phyloP scores from a whole-genome alignment of 1,139 yeast genomes.

The Candida anutae region DNA sequence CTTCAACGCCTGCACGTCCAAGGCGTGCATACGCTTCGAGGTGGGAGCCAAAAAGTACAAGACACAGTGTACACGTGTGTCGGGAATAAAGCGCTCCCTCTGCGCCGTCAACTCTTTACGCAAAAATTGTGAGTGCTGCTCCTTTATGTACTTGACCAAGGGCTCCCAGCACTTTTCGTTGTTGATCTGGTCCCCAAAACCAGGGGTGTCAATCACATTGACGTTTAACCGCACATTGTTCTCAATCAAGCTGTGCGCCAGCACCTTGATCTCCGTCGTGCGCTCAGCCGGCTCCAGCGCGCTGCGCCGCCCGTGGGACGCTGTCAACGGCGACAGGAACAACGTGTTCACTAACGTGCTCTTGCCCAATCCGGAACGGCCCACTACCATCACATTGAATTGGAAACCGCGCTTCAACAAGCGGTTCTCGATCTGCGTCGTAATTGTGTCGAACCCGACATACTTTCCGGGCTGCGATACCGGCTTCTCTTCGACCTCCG shows the following conservation, averaged over 20 bases:
- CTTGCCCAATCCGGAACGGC: slow-evolving; percentile 91
- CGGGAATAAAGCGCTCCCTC: slow-evolving; percentile 76
- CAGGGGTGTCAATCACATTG: slow-evolving; percentile 93
- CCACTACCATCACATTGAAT: slow-evolving; percentile 90
- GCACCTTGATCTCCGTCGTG: slow-evolving; percentile 81
- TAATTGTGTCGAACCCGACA: slow-evolving; percentile 95
- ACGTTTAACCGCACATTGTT: slow-evolving; percentile 81
- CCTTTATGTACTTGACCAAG: slow-evolving; percentile 88
- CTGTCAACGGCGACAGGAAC: slow-evolving; percentile 74
- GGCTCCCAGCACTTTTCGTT: slow-evolving; percentile 98
- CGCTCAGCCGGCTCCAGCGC: slow-evolving; percentile 70
- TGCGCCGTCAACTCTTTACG: slow-evolving; percentile 95
- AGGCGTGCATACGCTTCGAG: slow-evolving; percentile 67
- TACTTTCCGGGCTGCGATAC: slow-evolving; percentile 40
- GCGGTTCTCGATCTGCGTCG: slow-evolving; percentile 90
- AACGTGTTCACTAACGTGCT: slow-evolving; percentile 86
- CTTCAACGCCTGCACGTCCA: slow-evolving; percentile 78
- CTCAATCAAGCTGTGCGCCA: slow-evolving; percentile 63
- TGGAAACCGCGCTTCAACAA: slow-evolving; percentile 89
- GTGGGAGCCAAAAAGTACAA: slow-evolving; percentile 89
- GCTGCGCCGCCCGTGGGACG: slow-evolving; percentile 60
- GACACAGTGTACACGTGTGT: slow-evolving; percentile 93
- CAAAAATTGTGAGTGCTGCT: slow-evolving; percentile 88
- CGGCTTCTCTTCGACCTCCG: slow-evolving; percentile 10
- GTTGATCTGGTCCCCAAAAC: slow-evolving; percentile 94